Base-by-base conservation (phyloP, 2,329 filamentous ascomycete species). In the Bipolaris sorokiniana region DNA sequence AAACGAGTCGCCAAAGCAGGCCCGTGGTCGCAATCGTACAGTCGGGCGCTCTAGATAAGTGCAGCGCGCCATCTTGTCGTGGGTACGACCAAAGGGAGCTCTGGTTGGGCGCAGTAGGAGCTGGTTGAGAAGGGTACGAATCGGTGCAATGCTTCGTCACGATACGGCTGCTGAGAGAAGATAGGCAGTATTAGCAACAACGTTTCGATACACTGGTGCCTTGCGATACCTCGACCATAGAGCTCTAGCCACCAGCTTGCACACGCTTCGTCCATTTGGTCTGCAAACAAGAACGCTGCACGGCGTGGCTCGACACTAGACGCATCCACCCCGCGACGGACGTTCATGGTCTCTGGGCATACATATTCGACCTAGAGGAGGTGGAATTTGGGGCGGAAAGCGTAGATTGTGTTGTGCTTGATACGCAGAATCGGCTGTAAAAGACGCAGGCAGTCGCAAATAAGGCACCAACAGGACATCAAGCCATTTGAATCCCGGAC, bases 401-500 rank as follows among this genome's bases (percentile, higher is more conserved):
- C 6, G 28, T 26, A 31, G 20, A 45, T 18, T 13, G 36, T 34
- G 34, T 20, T 38, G 26, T 42, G 15, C 33, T 23, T 20, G 16
- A 41, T 23, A 40, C 26, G n/a, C 31, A 16, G 2, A 13, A 46
- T 44, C 34, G 22, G 51, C 6, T 28, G 55, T 16, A 48, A 58
- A 51, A 37, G 41, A 13, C 41, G 6, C n/a, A 18, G 41, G 9
- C 9, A n/a, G n/a, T 37, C 34, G 15, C 28, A 26, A 16, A 26
- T n/a, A 42, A n/a, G 34, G 36, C 34, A 34, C 48, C 50, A 18
- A 55, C 54, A 58, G 61, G 65, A 37, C 56, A 52, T 51, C 46
- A 49, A 44, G 45, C 55, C 54, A 64, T 64, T 65, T 65, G 54
- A 67, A 61, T 58, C 56, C 46, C 47, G 38, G 15, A 20, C 33